Base-by-base conservation (phyloP, 148 eudicot species). In the Hydrangea macrophylla region DNA sequence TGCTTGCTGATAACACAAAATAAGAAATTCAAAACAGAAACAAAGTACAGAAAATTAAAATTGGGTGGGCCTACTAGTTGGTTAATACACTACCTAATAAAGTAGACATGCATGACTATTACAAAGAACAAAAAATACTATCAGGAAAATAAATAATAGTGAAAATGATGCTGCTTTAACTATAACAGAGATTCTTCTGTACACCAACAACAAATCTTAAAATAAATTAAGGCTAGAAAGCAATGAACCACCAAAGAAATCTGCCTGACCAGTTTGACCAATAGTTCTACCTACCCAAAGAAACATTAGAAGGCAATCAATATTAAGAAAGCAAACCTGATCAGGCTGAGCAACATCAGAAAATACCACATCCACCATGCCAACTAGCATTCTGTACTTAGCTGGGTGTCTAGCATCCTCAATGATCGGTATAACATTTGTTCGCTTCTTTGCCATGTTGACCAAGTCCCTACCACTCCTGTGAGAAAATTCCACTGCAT, bases 331-430 rank as follows among this genome's bases (percentile, higher is more conserved):
- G 39, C 82, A 78, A 63, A 94, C 98, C 98, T 94, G 97, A 72
- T 90, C 97, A 73, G 98, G 97, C 70, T 90, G 98, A 74, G 98
- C 98, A 85, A 94, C 98, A 85, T 94, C 97, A 60, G 92, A 87
- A 75, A 94, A 90, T 17, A 94, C 82, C 1, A 90, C 97, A 84
- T 94, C 98, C 25, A 88, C 98, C 98, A 94, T 94, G 51, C 97
- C 92, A 62, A 94, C 97, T 24, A 94, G 85, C 97, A 94, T 90
- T 32, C 97, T 76, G 68, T 94, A 90, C 74, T 90, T 94, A 23
- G 92, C 84, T 37, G 98, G 98, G 81, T 94, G 96, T 62, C 98
- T 90, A 45, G 98, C 98, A 88, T 94, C 98, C 62, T 94, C 98
- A 65, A 94, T 94, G 44, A 90, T 94, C 1, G 99, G 99, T 0